These are phyloP conservation scores for Blumeria hordei DNA, from an alignment of 2,329 filamentous ascomycete species.

Conservation along the genomic window DNA sequence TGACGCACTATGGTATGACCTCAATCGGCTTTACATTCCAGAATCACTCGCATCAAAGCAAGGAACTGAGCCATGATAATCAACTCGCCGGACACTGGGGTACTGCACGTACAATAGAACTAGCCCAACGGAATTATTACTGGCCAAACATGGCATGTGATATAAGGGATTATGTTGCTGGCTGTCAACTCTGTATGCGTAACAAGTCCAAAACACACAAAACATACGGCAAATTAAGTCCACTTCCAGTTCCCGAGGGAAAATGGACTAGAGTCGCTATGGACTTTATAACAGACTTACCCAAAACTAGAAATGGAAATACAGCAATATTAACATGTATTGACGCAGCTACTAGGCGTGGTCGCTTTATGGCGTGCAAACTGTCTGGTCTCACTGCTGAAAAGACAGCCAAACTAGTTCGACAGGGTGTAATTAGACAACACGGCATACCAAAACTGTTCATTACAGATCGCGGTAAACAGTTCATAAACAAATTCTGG, in stretches of 20 bases:
- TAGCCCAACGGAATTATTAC: background rate
- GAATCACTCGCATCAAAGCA: constrained; percentile 1
- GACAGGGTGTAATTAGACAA: background rate
- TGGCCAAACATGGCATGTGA: background rate
- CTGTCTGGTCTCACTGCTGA: background rate
- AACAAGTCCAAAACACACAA: background rate
- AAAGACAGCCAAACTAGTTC: background rate
- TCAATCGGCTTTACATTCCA: background rate
- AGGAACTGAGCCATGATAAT: constrained; percentile 1
- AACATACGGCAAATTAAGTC: background rate
- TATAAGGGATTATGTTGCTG: background rate
- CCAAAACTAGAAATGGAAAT: background rate
- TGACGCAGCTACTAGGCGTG: background rate
- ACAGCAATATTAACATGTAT: background rate
- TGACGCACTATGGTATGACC: background rate
- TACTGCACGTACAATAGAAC: background rate
- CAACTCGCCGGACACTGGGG: background rate
- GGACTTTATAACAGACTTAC: background rate
- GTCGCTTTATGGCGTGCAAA: background rate
- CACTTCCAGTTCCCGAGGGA: background rate
- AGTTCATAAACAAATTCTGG: background rate
- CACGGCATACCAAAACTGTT: background rate
- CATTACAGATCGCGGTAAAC: background rate
- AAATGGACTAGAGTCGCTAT: constrained; percentile 1
- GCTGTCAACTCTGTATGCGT: background rate